Evolutionary conservation across 768 basidiomycete genomes (phyloP), one percentile per base, ranked within the genome.

Genomic region (Hydnomerulius pinastri): DNA sequence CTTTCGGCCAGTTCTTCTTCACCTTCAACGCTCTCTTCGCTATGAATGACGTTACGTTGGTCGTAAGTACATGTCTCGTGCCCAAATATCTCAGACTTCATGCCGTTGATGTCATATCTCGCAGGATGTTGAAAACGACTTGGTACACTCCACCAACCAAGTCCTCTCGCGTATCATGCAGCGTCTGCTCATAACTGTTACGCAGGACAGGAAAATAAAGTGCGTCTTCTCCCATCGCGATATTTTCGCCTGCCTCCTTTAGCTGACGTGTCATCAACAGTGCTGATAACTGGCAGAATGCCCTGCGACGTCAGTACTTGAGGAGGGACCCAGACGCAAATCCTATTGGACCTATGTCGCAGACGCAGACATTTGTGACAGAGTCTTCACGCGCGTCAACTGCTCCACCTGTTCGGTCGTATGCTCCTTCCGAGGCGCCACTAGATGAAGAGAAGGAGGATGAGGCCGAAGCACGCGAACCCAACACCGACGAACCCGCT

Each of bases 1-100:
- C 87, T 21, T 88, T 94, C 69, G 81, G 81, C 69, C 92, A 95
- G 67, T 95, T 96, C 78, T 86, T 91, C 71, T 86, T 79, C 67
- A 92, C 87, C 23, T 96, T 95, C 72, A 77, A 79, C 41, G 78
- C 79, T 43, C 76, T 94, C 49, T 80, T 95, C 56, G 75, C 82
- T 32, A 77, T 87, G 73, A 70, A 79, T 37, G 87, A 90, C 61
- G 80, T 93, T 54, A 76, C 88, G 36, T 71, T 90, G 33, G 64
- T 71, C 50, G 90, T 90, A 64, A 57, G 78, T 72, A 7, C 54
- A 5, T 7, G 20, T 53, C 20, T 51, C 53, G 15, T 35, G 13
- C 2, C 28, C 51, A 43, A 13, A 2, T 10, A 4, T 45, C 20
- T 23, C 7, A 15, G 38, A 20, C 32, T 30, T 40, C 48, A 53